phyloP scores from a whole-genome alignment of 768 basidiomycete genomes.

The Phanerochaete carnosa region DNA sequence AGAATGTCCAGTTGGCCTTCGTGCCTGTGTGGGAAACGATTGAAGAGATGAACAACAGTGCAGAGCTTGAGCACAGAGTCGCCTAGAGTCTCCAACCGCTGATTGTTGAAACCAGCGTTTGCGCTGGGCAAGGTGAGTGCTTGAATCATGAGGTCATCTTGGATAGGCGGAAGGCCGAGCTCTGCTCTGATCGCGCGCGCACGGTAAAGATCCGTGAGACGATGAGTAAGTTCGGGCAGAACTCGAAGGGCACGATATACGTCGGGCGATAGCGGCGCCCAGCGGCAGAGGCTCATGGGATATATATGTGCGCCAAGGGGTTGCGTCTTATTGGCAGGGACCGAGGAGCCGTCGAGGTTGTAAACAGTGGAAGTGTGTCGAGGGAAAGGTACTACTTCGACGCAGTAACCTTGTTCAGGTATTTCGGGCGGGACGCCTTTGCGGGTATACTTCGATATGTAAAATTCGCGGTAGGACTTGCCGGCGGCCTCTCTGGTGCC shows the following conservation, averaged over 20 bases:
- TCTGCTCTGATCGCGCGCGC: conserved; percentile 46
- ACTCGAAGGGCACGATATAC: conserved; percentile 51
- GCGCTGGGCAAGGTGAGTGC: conserved; percentile 75
- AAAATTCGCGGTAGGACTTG: conserved; percentile 60
- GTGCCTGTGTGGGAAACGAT: conserved; percentile 70
- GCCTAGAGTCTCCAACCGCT: conserved; percentile 84
- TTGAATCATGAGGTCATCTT: conserved; percentile 57
- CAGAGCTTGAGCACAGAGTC: conserved; percentile 80
- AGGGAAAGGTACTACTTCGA: conserved; percentile 51
- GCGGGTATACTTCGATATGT: conserved; percentile 49
- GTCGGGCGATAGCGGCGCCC: conserved; percentile 49
- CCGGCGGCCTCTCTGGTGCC: conserved; percentile 47
- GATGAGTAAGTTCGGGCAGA: conserved; percentile 65
- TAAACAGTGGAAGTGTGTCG: conserved; percentile 27
- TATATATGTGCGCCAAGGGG: conserved; percentile 27
- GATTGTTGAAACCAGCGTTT: conserved; percentile 67
- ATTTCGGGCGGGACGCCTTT: conserved; percentile 39
- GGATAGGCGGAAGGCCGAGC: conserved; percentile 60
- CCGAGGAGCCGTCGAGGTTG: conserved; percentile 25
- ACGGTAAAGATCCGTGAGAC: conserved; percentile 64
- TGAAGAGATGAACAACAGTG: conserved; percentile 73
- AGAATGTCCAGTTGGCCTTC: conserved; percentile 78
- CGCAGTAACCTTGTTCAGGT: conserved; percentile 54
- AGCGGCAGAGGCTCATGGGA: conserved; percentile 47
- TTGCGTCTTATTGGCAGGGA: conserved; percentile 8